A percentile compares a stretch with the other conserved stretches of the same genome.
phyloP scores from a whole-genome alignment of 176 grass and related monocot genomes.

The Eleusine indica region DNA sequence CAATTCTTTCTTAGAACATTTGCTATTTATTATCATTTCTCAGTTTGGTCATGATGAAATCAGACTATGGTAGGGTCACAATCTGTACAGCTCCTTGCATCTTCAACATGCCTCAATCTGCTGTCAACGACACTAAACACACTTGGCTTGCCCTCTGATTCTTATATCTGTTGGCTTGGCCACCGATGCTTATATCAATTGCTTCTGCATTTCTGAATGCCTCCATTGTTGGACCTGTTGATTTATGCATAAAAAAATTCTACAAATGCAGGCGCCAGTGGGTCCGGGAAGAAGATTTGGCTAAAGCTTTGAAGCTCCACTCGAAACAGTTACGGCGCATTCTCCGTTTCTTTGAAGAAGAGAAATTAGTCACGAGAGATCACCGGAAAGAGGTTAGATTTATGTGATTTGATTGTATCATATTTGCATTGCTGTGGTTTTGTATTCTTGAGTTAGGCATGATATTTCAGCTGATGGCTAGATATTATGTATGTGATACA shows the following conservation, averaged over 20 bases:
- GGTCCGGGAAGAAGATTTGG: slow-evolving; percentile 96
- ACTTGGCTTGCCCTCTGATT: neutral
- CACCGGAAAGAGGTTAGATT: slow-evolving; percentile 92
- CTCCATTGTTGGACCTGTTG: slow-evolving; percentile 27
- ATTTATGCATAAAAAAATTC: neutral
- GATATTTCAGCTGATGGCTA: slow-evolving; percentile 1
- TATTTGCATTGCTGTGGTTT: neutral
- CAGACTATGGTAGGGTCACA: neutral
- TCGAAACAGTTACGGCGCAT: slow-evolving; percentile 82
- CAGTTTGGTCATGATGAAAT: neutral
- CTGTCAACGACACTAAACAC: neutral
- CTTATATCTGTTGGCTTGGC: neutral
- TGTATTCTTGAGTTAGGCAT: neutral
- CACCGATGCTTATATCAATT: neutral
- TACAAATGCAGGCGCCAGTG: slow-evolving; percentile 72
- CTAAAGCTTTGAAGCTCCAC: slow-evolving; percentile 89
- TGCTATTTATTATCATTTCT: neutral
- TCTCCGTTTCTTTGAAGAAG: slow-evolving; percentile 96
- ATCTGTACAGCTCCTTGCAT: neutral
- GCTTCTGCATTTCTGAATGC: neutral
- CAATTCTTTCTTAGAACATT: neutral
- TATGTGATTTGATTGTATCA: slow-evolving; percentile 22
- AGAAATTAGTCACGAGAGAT: slow-evolving; percentile 88
- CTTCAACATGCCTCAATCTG: neutral
- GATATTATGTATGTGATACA: slow-evolving; percentile 11